Evolutionary conservation across 2,329 filamentous ascomycete species (phyloP).

Genomic region (Hymenoscyphus infarciens): DNA sequence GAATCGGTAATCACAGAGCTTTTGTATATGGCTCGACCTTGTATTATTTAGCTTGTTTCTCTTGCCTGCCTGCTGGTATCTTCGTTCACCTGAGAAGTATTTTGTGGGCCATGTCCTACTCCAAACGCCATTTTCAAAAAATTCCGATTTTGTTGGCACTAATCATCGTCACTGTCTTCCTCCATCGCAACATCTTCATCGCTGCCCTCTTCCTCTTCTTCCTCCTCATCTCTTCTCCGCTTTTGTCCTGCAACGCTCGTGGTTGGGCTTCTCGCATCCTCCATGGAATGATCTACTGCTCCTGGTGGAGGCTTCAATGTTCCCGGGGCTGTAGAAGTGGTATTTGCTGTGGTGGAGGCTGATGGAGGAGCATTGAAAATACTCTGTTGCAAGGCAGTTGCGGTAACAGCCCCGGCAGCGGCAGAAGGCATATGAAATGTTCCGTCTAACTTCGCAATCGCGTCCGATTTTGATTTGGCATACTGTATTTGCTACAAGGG

Average conservation of each 20-base stretch:
- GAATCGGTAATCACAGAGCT: conserved; percentile 3
- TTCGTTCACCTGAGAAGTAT: conserved; percentile 14
- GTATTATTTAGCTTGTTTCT: conserved; percentile 5
- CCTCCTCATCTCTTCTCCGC: conserved; percentile 62
- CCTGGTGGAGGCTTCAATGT: conserved; percentile 45
- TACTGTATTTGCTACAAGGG: conserved; percentile 76
- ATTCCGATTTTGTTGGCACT: conserved; percentile 9
- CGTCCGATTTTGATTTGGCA: conserved; percentile 83
- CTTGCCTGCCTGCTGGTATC: conserved; percentile 7
- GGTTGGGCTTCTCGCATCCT: conserved; percentile 52
- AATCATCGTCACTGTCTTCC: conserved; percentile 46
- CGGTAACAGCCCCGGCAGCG: conserved; percentile 53
- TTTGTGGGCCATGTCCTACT: conserved; percentile 16
- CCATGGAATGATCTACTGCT: conserved; percentile 45
- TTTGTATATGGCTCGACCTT: not conserved
- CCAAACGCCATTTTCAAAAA: conserved; percentile 28
- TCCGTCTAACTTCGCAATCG: conserved; percentile 86
- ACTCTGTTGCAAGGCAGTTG: conserved; percentile 73
- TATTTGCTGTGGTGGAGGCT: conserved; percentile 39
- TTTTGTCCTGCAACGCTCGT: conserved; percentile 57
- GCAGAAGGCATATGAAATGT: conserved; percentile 71
- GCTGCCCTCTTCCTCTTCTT: conserved; percentile 63
- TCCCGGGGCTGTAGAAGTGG: conserved; percentile 37
- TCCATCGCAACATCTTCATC: conserved; percentile 67
- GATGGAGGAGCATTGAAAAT: conserved; percentile 71